Percentiles rank a stretch among this genome's conserved stretches.
phyloP scores from a whole-genome alignment of 1,139 yeast genomes.

The Maudiozyma humilis region DNA sequence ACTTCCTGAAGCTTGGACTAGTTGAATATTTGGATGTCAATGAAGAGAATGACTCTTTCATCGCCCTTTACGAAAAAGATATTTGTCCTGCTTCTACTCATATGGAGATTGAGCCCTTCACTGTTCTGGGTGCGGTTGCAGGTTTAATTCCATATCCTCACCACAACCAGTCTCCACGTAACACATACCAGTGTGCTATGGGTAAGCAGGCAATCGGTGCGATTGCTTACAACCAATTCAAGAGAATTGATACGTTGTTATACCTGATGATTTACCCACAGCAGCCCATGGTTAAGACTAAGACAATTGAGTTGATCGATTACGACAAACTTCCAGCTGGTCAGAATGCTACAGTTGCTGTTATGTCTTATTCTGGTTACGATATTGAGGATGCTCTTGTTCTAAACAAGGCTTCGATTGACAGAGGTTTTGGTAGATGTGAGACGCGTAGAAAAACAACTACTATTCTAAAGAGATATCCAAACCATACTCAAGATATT shows the following conservation, averaged over 20 bases:
- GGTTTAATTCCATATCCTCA: conserved; percentile 99
- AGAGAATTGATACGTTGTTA: conserved; percentile 87
- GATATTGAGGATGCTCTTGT: conserved; percentile 99
- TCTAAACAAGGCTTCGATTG: conserved; percentile 83
- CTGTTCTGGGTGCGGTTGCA: conserved; percentile 95
- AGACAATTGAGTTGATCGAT: conserved; percentile 89
- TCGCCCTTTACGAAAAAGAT: conserved; percentile 79
- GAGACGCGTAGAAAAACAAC: conserved; percentile 94
- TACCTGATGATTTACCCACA: conserved; percentile 97
- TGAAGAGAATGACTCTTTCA: conserved; percentile 91
- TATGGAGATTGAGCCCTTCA: conserved; percentile 92
- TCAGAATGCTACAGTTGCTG: conserved; percentile 97
- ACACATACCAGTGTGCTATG: conserved; percentile 99
- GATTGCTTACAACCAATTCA: conserved; percentile 91
- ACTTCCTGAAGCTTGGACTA: conserved; percentile 72
- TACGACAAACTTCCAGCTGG: conserved; percentile 98
- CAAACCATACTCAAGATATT: conserved; percentile 87
- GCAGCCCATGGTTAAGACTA: conserved; percentile 97
- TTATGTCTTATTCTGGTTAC: conserved; percentile 97
- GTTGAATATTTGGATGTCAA: conserved; percentile 96
- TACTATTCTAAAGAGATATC: conserved; percentile 78
- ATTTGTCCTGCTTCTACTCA: conserved; percentile 60
- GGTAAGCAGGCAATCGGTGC: conserved; percentile 99
- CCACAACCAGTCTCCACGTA: conserved; percentile 97
- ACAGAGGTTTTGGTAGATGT: conserved; percentile 96